A percentile compares a stretch with the other conserved stretches of the same genome.
Conservation (phyloP, 345 rosid genomes). For the Anastatica hierochuntica region DNA sequence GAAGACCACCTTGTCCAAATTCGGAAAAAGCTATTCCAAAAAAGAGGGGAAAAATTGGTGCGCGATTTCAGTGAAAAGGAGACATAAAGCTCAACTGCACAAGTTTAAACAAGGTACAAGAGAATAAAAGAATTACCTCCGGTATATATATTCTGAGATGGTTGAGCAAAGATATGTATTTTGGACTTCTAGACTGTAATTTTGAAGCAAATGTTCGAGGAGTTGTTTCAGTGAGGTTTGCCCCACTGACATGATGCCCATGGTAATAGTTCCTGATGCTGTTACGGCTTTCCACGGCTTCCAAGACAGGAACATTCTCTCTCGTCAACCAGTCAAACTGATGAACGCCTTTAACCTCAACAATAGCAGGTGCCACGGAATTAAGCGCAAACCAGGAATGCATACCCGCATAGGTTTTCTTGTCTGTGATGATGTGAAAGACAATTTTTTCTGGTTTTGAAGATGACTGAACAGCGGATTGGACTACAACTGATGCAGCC, state of each 20-base stretch:
- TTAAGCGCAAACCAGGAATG: constrained; percentile 99
- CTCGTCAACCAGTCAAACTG: constrained; percentile 99
- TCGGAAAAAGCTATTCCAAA: constrained; percentile 77
- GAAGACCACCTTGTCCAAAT: constrained; percentile 90
- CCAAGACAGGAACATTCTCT: constrained; percentile 98
- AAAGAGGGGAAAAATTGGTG: not conserved
- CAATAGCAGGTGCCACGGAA: constrained; percentile 73
- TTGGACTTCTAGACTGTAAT: constrained; percentile 96
- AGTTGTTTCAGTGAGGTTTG: constrained; percentile 70
- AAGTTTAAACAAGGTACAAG: constrained; percentile 1
- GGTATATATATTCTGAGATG: constrained; percentile 97
- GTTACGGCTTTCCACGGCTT: constrained; percentile 87
- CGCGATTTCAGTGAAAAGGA: not conserved
- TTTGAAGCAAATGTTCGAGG: constrained; percentile 93
- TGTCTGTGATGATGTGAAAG: constrained; percentile 94
- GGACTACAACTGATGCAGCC: constrained; percentile 98
- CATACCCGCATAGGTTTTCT: constrained; percentile 98
- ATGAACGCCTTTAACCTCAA: constrained; percentile 94
- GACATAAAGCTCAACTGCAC: not conserved
- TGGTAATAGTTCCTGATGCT: constrained; percentile 86
- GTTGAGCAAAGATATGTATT: constrained; percentile 97
- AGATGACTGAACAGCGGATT: constrained; percentile 81
- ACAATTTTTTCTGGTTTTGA: constrained; percentile 83
- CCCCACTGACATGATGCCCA: constrained; percentile 86
- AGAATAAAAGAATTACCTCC: constrained; percentile 46